phyloP scores from a whole-genome alignment of 768 basidiomycete species.

The Gelatoporia subvermispora region DNA sequence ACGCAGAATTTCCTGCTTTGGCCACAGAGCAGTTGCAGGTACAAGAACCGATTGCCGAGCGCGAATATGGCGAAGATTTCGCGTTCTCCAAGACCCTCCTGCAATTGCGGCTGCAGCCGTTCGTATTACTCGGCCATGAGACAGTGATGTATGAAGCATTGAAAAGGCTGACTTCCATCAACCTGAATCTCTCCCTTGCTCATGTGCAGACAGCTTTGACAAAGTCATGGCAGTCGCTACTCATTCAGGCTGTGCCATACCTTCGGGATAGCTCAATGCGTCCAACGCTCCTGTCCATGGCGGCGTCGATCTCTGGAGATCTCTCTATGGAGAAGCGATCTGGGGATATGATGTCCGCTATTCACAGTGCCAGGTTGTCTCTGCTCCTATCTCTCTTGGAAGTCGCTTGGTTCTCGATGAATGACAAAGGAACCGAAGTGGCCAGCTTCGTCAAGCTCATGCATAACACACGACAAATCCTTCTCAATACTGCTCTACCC shows the following conservation, averaged over 20 bases:
- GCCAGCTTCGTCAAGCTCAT: constrained; percentile 59
- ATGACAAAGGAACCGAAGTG: constrained; percentile 50
- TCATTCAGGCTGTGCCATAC: constrained; percentile 60
- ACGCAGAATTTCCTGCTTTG: constrained; percentile 52
- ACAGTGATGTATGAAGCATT: constrained; percentile 46
- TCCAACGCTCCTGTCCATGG: constrained; percentile 49
- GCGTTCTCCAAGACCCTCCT: constrained; percentile 61
- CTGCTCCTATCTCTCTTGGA: constrained; percentile 78
- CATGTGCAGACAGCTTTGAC: constrained; percentile 73
- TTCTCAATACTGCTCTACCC: constrained; percentile 70
- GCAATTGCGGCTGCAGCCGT: constrained; percentile 55
- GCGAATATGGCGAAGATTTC: constrained; percentile 79
- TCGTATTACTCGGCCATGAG: constrained; percentile 30
- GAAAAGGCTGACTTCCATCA: constrained; percentile 64
- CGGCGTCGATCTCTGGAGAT: constrained; percentile 58
- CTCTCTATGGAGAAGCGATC: constrained; percentile 64
- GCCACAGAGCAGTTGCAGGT: constrained; percentile 59
- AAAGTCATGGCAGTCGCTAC: constrained; percentile 72
- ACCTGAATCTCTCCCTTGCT: constrained; percentile 81
- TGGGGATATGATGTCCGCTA: constrained; percentile 81
- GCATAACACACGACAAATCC: constrained; percentile 54
- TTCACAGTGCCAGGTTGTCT: constrained; percentile 71
- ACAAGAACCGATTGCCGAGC: constrained; percentile 57
- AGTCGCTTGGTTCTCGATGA: constrained; percentile 66
- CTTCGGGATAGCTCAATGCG: constrained; percentile 59